These are phyloP conservation scores for Xylariaceae sp. DNA, from an alignment of 2,329 filamentous ascomycete species.

Conservation along the genomic window DNA sequence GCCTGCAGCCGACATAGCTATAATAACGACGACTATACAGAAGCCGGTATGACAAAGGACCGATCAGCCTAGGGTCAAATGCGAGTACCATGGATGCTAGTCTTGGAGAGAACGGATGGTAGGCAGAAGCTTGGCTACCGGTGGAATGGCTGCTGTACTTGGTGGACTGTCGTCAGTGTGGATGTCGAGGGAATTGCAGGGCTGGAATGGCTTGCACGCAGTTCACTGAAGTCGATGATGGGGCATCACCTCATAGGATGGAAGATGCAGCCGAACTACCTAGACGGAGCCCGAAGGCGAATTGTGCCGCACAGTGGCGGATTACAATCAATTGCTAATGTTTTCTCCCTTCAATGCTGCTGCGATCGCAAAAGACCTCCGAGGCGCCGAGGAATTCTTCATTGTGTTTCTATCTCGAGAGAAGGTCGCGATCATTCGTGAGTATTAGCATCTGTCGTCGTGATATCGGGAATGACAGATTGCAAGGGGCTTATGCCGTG, in stretches of 20 bases:
- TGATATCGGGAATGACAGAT: slow-evolving; percentile 17
- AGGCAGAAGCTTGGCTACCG: not conserved
- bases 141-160: slow-evolving; percentile 15
- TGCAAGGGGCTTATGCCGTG: slow-evolving; percentile 22
- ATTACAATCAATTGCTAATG: slow-evolving; percentile 10
- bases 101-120: not conserved
- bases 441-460: slow-evolving; percentile 13
- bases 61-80: not conserved
- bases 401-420: too few species aligned
- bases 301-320: slow-evolving; percentile 24
- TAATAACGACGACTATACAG: slow-evolving; percentile 1
- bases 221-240: slow-evolving; percentile 27
- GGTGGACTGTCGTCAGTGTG: slow-evolving; percentile 20
- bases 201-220: slow-evolving; percentile 25
- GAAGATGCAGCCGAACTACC: slow-evolving; percentile 20
- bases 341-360: not conserved
- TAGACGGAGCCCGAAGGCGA: slow-evolving; percentile 22
- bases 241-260: slow-evolving; percentile 29
- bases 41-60: slow-evolving; percentile 1
- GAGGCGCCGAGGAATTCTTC: too few species aligned
- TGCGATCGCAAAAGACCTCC: too few species aligned
- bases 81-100: not conserved
- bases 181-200: slow-evolving; percentile 21
- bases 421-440: slow-evolving; percentile 15
- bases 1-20: too few species aligned